These are phyloP conservation scores for Chytridiales sp. DNA, from an alignment of 371 early-diverging fungal genomes.

Conservation along the genomic window DNA sequence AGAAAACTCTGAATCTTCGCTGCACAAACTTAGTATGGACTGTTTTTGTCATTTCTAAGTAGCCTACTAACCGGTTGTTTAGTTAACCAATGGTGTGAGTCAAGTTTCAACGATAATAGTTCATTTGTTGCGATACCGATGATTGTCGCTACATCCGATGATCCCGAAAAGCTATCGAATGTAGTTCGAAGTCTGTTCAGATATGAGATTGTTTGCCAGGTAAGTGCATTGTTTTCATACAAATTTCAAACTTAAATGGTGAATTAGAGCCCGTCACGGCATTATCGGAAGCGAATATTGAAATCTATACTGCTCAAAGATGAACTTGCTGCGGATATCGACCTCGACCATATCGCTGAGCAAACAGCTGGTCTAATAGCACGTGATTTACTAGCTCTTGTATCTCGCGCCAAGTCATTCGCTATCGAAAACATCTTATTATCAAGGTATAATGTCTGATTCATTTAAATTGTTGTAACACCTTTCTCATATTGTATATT, in stretches of 20 bases:
- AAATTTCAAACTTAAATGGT: not conserved
- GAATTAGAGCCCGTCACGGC: slow-evolving; percentile 33
- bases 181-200: slow-evolving; percentile 57
- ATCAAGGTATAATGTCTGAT: slow-evolving; percentile 56
- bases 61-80: too few relatives aligned
- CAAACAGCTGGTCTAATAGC: slow-evolving; percentile 91
- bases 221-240: slow-evolving; percentile 11
- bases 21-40: too few relatives aligned
- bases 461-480: not conserved
- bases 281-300: slow-evolving; percentile 27
- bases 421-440: slow-evolving; percentile 68
- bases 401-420: slow-evolving; percentile 67
- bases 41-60: too few relatives aligned
- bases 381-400: slow-evolving; percentile 76
- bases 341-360: slow-evolving; percentile 58
- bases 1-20: too few relatives aligned
- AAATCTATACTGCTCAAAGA: slow-evolving; percentile 1
- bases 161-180: slow-evolving; percentile 72
- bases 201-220: slow-evolving; percentile 70
- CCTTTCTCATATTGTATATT: not conserved
- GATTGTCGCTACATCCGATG: slow-evolving; percentile 74
- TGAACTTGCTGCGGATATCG: slow-evolving; percentile 66
- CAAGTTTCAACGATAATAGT: too few relatives aligned
- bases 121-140: slow-evolving; percentile 43
- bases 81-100: too few relatives aligned